phyloP scores from a whole-genome alignment of 805 yeast species.

The Starmerella khaoyaiensis region DNA sequence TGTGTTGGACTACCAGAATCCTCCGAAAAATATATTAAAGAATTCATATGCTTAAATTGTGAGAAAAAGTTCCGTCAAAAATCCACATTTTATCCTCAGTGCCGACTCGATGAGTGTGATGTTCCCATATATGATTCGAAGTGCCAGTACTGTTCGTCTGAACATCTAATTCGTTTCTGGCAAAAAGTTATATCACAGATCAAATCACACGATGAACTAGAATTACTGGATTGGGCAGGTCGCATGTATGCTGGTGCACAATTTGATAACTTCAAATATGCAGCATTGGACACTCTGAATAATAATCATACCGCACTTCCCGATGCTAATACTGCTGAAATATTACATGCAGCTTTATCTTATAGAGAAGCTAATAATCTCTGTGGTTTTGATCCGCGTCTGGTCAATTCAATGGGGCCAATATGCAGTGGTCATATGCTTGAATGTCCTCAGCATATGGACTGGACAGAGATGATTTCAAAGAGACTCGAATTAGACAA shows the following conservation, averaged over 20 bases:
- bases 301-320: too few relatives aligned
- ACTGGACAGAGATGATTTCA: constrained; percentile 6
- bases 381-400: constrained; percentile 8
- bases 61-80: neutral
- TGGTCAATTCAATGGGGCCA: neutral
- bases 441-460: constrained; percentile 5
- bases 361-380: neutral
- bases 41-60: constrained; percentile 6
- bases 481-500: neutral
- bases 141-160: constrained; percentile 4
- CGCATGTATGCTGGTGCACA: too few relatives aligned
- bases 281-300: too few relatives aligned
- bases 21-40: neutral
- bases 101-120: constrained; percentile 6
- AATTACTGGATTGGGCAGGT: too few relatives aligned
- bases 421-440: constrained; percentile 1
- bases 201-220: too few relatives aligned
- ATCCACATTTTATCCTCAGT: constrained; percentile 1
- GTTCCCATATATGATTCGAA: neutral
- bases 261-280: too few relatives aligned
- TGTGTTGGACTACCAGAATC: constrained; percentile 6
- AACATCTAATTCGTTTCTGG: constrained; percentile 9
- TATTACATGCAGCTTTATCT: neutral
- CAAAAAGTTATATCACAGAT: neutral
- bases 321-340: too few relatives aligned